Conservation (phyloP, 1,284 basidiomycete species). For the Heliocybe sulcata region DNA sequence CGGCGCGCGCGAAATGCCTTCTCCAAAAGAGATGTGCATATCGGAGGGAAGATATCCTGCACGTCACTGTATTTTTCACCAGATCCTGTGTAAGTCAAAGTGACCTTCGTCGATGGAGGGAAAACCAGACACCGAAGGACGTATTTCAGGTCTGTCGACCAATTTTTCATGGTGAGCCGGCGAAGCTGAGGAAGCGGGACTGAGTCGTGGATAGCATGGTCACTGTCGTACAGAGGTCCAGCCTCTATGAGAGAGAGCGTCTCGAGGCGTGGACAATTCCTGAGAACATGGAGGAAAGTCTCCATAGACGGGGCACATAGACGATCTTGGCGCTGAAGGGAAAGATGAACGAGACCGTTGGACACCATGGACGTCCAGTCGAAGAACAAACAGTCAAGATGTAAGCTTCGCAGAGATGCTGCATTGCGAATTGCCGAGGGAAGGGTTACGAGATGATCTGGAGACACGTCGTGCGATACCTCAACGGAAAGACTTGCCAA, state of each 20-base stretch:
- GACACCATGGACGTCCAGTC: not conserved
- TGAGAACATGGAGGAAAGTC: not conserved
- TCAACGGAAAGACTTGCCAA: not conserved
- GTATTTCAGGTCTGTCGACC: not conserved
- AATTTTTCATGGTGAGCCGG: not conserved
- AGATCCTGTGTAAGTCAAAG: not conserved
- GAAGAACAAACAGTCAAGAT: not conserved
- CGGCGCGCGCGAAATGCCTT: not conserved
- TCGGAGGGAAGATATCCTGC: not conserved
- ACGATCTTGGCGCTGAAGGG: not conserved
- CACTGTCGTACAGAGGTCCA: not conserved
- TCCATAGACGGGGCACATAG: not conserved
- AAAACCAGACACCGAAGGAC: not conserved
- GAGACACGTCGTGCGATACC: not conserved
- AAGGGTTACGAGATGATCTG: not conserved
- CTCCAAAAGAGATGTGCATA: not conserved
- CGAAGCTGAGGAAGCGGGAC: not conserved
- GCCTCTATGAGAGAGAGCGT: not conserved
- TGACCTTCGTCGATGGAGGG: not conserved
- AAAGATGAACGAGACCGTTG: not conserved
- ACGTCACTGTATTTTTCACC: not conserved
- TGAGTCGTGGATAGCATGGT: not conserved
- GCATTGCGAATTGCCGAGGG: not conserved
- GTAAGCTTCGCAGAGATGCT: not conserved
- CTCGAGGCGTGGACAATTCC: not conserved